These are phyloP conservation scores for Dendrobium officinale DNA, from an alignment of 106 monocot genomes.

Conservation along the genomic window DNA sequence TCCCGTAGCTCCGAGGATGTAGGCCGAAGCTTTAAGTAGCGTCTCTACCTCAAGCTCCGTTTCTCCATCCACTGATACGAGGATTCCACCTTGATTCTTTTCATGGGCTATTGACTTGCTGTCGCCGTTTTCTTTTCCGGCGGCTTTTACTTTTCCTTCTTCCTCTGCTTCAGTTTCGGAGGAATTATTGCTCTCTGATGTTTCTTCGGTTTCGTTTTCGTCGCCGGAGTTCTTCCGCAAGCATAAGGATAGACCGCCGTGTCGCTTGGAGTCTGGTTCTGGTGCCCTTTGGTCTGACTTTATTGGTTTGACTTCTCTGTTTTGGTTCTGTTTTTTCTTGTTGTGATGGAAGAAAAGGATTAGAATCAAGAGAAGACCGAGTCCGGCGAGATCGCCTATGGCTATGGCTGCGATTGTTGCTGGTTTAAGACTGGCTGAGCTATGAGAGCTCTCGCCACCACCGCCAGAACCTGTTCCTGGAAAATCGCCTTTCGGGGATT, in stretches of 20 bases:
- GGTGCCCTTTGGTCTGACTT: neutral
- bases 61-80: slow-evolving; percentile 83
- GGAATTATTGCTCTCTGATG: slow-evolving; percentile 34
- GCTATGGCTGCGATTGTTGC: slow-evolving; percentile 57
- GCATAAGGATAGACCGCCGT: slow-evolving; percentile 22
- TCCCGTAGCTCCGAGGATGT: slow-evolving; percentile 85
- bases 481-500: slow-evolving; percentile 18
- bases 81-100: slow-evolving; percentile 22
- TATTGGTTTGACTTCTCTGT: slow-evolving; percentile 2
- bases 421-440: slow-evolving; percentile 30
- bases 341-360: slow-evolving; percentile 61
- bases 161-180: slow-evolving; percentile 45
- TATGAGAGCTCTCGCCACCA: slow-evolving; percentile 2
- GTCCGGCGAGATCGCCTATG: slow-evolving; percentile 66
- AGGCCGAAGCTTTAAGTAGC: slow-evolving; percentile 90
- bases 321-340: slow-evolving; percentile 53
- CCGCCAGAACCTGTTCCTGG: neutral
- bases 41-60: slow-evolving; percentile 80
- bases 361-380: slow-evolving; percentile 51
- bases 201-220: slow-evolving; percentile 32
- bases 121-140: slow-evolving; percentile 2
- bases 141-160: neutral
- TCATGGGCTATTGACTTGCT: neutral
- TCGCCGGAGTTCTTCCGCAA: slow-evolving; percentile 22
- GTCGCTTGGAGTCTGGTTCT: slow-evolving; percentile 5